A percentile compares a stretch with the other conserved stretches of the same genome.
Evolutionary conservation across 2,329 filamentous ascomycete species (phyloP).

Genomic region (Claviceps capensis): DNA sequence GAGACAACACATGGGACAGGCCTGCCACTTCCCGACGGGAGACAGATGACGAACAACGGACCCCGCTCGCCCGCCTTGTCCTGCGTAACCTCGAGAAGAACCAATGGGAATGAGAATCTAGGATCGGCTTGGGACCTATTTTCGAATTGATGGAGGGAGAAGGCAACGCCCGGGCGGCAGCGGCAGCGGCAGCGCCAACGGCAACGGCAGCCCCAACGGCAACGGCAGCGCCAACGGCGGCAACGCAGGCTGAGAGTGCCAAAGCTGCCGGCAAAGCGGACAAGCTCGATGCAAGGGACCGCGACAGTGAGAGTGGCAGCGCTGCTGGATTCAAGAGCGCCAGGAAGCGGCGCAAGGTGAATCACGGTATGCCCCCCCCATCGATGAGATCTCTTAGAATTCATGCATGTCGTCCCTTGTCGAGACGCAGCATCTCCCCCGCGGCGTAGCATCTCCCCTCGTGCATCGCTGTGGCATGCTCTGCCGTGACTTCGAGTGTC

Average conservation of each 20-base stretch:
- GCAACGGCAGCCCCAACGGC: background rate
- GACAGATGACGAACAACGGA: constrained; percentile 16
- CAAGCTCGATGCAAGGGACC: constrained; percentile 5
- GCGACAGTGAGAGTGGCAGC: background rate
- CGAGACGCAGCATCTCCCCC: background rate
- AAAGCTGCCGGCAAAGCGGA: constrained; percentile 13
- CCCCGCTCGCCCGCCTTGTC: constrained; percentile 10
- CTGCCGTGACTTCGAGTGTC: background rate
- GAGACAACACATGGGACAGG: constrained; percentile 1
- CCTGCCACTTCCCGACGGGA: constrained; percentile 17
- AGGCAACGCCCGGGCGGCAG: constrained; percentile 13
- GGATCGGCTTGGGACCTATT: constrained; percentile 18
- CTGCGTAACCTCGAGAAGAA: constrained; percentile 16
- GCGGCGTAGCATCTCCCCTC: background rate
- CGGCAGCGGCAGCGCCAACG: background rate
- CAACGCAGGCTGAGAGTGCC: constrained; percentile 9
- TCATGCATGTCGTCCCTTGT: background rate
- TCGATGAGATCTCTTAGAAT: background rate
- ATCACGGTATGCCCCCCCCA: constrained; percentile 53
- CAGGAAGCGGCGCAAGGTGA: constrained; percentile 80
- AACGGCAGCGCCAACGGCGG: background rate
- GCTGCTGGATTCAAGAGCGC: constrained; percentile 37
- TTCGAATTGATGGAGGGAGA: constrained; percentile 16
- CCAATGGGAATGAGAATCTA: constrained; percentile 15
- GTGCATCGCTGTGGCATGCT: background rate